These are phyloP conservation scores for Aureobasidium sp. DNA, from an alignment of 2,329 filamentous ascomycete genomes.

Conservation along the genomic window DNA sequence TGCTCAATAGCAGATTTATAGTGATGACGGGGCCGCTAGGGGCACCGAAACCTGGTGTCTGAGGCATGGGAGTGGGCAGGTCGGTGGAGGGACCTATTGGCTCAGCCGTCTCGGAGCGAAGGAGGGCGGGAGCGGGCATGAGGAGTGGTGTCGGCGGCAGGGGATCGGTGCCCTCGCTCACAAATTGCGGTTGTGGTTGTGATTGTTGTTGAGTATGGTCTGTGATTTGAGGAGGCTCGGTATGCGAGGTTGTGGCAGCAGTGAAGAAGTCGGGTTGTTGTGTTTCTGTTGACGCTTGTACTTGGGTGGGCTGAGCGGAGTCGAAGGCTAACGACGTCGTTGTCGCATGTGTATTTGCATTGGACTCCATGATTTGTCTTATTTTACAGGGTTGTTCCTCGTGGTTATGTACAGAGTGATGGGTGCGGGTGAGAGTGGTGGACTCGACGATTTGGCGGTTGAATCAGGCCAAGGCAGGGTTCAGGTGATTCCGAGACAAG, in stretches of 20 bases:
- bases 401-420: not conserved
- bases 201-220: not conserved
- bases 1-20: constrained; percentile 71
- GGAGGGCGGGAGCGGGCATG: constrained; percentile 19
- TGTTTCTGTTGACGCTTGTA: not conserved
- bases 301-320: not conserved
- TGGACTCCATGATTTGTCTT: not conserved
- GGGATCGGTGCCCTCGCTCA: not conserved
- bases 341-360: not conserved
- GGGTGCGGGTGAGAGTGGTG: not conserved
- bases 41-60: constrained; percentile 27
- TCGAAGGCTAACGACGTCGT: not conserved
- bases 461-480: not conserved
- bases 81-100: constrained; percentile 41
- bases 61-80: constrained; percentile 28
- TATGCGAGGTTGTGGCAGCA: not conserved
- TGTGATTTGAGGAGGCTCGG: not conserved
- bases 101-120: constrained; percentile 31
- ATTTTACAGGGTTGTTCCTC: not conserved
- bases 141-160: constrained; percentile 8
- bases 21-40: constrained; percentile 43
- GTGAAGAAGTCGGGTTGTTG: not conserved
- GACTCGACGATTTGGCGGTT: not conserved
- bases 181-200: not conserved
- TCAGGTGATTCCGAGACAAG: not conserved